Evolutionary conservation across 208 protist species (phyloP), one percentile per base, ranked within the genome.

Genomic region (Herpetomonas tarakana): DNA sequence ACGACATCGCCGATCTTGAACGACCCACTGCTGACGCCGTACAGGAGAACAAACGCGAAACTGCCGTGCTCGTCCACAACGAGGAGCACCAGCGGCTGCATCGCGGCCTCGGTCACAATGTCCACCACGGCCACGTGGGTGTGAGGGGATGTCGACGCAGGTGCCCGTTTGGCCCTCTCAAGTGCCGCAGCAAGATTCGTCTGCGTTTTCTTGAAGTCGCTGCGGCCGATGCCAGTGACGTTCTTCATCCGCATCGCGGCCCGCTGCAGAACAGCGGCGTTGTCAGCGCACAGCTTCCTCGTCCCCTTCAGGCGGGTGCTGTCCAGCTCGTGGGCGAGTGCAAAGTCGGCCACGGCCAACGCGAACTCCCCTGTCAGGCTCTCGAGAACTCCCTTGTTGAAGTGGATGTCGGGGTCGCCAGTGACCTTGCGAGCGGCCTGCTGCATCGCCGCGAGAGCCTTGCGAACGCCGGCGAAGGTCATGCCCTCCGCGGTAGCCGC

Each of bases 331-430:
- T 80, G 41, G 1, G 88, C 88, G 45, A 38, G 61, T 45, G 68
- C 68, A 54, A 83, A 84, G 45, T 86, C 74, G 38, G 55, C 59
- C 19, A 76, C 74, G 1, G 88, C 82, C 11, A 38, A 39, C 29
- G 83, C 85, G 62, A 88, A 94, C 62, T 82, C 56, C 9, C 88
- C 88, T 25, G 86, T 46, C 50, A 92, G 65, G 21, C 83, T 80
- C 52, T 91, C 81, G 31, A 94, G 63, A 11, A 84, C 74, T 1
- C 71, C 83, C 71, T 83, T 88, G 76, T 94, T 94, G 68, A 78
- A 94, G 26, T 76, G 69, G 28, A 92, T 62, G 54, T 94, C 88
- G 3, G 88, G 88, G 38, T 94, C 83, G 12, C 68, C 52, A 7
- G 65, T 65, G 3, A 26, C 44, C 16, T 71, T 71, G 44, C 74